Base-by-base conservation (phyloP, 129 eudicot genomes). In the Lactuca saligna region DNA sequence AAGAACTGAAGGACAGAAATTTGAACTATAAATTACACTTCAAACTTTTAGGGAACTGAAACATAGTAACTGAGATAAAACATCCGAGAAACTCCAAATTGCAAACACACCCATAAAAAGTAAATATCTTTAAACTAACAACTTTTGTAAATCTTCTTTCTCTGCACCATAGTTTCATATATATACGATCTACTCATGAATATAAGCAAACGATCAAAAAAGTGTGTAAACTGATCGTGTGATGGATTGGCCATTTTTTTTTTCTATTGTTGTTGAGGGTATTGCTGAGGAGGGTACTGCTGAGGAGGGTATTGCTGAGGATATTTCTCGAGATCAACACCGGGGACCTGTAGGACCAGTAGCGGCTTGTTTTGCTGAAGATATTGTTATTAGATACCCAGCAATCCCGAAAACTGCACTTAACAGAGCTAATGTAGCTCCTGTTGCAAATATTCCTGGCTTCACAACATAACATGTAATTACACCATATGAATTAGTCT, bases 361-460 rank as follows among this genome's bases (percentile, higher is more conserved):
- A 62, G 72, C 13, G 7, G 48, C 59, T 7, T 65, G 69, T 65
- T 61, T 4, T 10, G 75, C 35, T 55, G 57, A 69, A 32, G 77
- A 31, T 46, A 38, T 48, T 20, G 68, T 75, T 12, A 78, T 1
- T n/a, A n/a, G n/a, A 58, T 57, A 49, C 51, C 54, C 77, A n/a
- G 34, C 73, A 17, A 66, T 65, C 41, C 69, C 78, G 0, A 78
- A 66, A 39, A 57, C n/a, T 0, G 78, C 57, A 58, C 82, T 78
- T 17, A 68, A 33, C 39, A 78, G 50, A 34, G 82, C 78, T 61
- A 78, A 65, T 54, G 65, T 59, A 59, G 73, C 78, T 35, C 82
- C 82, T 15, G 63, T 64, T n/a, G 82, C 69, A 78, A 78, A 78
- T 33, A 71, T 66, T 39, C 82, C 82, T 2, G 82, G 82, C 54